These are phyloP conservation scores for Stagonosporopsis chrysanthemi DNA, from an alignment of 2,329 filamentous ascomycete genomes.

Conservation along the genomic window DNA sequence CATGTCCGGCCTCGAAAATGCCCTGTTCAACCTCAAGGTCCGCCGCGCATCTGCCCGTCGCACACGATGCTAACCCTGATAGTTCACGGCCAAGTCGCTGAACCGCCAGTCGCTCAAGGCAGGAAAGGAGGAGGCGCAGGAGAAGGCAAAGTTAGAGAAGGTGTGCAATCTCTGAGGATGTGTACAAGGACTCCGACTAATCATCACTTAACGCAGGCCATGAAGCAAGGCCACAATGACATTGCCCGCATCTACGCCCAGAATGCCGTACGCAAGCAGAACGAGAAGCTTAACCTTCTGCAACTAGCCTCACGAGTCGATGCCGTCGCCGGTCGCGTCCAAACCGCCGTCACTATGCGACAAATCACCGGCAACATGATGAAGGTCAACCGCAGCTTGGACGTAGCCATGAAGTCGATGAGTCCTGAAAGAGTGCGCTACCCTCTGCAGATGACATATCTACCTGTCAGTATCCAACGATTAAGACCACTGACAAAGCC, in stretches of 20 bases:
- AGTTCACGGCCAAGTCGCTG: constrained; percentile 70
- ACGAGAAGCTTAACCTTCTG: constrained; percentile 67
- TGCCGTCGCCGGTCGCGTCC: constrained; percentile 66
- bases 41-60: constrained; percentile 17
- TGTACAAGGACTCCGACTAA: background rate
- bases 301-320: constrained; percentile 66
- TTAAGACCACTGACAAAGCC: constrained; percentile 4
- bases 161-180: constrained; percentile 36
- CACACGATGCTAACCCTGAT: constrained; percentile 32
- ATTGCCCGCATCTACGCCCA: constrained; percentile 70
- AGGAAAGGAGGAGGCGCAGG: constrained; percentile 66
- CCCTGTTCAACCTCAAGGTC: constrained; percentile 69
- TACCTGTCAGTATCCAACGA: background rate
- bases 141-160: constrained; percentile 70
- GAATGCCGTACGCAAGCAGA: constrained; percentile 69
- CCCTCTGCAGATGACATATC: background rate
- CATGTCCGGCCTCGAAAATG: constrained; percentile 69
- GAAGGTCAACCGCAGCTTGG: constrained; percentile 68
- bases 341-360: constrained; percentile 69
- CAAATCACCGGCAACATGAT: constrained; percentile 68
- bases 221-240: constrained; percentile 66
- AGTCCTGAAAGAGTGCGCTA: constrained; percentile 65
- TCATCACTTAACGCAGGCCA: constrained; percentile 53
- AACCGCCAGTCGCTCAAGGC: constrained; percentile 69
- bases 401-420: constrained; percentile 69